Percentiles rank a stretch among this genome's conserved stretches.
phyloP scores from a whole-genome alignment of 2,329 filamentous ascomycete species.

The Sporothrix pallida region DNA sequence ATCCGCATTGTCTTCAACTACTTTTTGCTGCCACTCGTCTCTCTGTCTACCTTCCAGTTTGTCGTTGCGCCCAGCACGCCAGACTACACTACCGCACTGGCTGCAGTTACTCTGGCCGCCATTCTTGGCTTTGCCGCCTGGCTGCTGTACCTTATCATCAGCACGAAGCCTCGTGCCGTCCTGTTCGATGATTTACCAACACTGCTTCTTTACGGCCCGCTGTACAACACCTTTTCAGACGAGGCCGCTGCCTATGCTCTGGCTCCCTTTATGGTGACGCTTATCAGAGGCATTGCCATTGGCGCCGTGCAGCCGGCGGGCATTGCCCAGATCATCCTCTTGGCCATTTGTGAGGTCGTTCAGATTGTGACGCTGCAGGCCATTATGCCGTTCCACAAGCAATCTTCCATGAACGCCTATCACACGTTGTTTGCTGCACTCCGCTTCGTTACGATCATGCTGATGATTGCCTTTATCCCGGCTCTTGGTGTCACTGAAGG shows the following conservation, averaged over 20 bases:
- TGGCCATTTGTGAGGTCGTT: slow-evolving; percentile 94
- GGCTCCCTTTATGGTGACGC: slow-evolving; percentile 81
- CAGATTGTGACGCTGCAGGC: slow-evolving; percentile 85
- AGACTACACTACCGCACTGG: slow-evolving; percentile 72
- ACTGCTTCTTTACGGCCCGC: slow-evolving; percentile 84
- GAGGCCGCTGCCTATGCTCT: slow-evolving; percentile 89
- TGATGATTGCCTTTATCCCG: slow-evolving; percentile 84
- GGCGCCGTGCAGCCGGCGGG: slow-evolving; percentile 92
- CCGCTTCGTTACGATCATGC: slow-evolving; percentile 74
- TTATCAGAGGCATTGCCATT: slow-evolving; percentile 86
- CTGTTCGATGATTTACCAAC: slow-evolving; percentile 94
- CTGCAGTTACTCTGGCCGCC: slow-evolving; percentile 73
- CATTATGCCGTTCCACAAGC: slow-evolving; percentile 85
- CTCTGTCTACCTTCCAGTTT: slow-evolving; percentile 89
- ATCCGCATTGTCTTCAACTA: slow-evolving; percentile 91
- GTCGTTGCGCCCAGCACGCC: slow-evolving; percentile 74
- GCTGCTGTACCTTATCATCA: slow-evolving; percentile 80
- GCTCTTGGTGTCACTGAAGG: slow-evolving; percentile 78
- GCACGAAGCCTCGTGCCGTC: slow-evolving; percentile 79
- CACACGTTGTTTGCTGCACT: slow-evolving; percentile 83
- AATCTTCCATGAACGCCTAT: slow-evolving; percentile 97
- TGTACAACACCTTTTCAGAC: slow-evolving; percentile 98
- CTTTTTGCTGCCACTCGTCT: slow-evolving; percentile 84
- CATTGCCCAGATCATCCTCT: slow-evolving; percentile 87
- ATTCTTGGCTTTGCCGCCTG: slow-evolving; percentile 77